These are phyloP conservation scores for Skeletonema menzelii DNA, from an alignment of 108 stramenopile genomes.

Conservation along the genomic window DNA sequence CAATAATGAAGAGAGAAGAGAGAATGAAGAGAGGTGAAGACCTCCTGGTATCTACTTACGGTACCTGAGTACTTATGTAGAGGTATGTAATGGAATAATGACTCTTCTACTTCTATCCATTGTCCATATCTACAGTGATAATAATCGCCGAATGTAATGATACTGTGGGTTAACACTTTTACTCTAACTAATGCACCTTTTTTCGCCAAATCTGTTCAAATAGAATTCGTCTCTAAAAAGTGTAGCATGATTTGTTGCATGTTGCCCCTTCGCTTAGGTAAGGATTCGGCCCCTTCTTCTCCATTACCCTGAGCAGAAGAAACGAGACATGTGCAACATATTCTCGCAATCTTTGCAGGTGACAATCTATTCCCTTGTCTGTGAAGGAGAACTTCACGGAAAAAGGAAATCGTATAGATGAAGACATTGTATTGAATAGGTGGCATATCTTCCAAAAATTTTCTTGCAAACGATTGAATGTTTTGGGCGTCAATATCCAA, in stretches of 20 bases:
- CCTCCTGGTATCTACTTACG: too few species aligned
- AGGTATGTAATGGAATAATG: too few species aligned
- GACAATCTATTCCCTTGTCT: conserved; percentile 66
- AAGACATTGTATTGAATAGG: conserved; percentile 95
- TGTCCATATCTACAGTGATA: too few species aligned
- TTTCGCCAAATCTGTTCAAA: conserved; percentile 11
- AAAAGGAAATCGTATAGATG: conserved; percentile 96
- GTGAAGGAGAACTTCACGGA: conserved; percentile 86
- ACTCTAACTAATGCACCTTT: background rate
- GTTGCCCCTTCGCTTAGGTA: conserved; percentile 34
- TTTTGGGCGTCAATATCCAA: conserved; percentile 86
- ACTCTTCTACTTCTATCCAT: too few species aligned
- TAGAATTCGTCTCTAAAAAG: conserved; percentile 61
- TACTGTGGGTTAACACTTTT: background rate
- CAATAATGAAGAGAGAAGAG: too few species aligned
- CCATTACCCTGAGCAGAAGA: conserved; percentile 54
- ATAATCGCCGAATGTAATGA: too few species aligned
- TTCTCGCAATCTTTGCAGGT: conserved; percentile 80
- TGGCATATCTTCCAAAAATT: conserved; percentile 89
- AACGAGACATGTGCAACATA: conserved; percentile 71
- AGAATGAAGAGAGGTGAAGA: too few species aligned
- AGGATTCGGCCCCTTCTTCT: conserved; percentile 53
- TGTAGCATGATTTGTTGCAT: conserved; percentile 68
- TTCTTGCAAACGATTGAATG: conserved; percentile 73
- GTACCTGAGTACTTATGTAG: too few species aligned